Base-by-base conservation (phyloP, 805 yeast species). In the Isabelozyma pseudorhagii region DNA sequence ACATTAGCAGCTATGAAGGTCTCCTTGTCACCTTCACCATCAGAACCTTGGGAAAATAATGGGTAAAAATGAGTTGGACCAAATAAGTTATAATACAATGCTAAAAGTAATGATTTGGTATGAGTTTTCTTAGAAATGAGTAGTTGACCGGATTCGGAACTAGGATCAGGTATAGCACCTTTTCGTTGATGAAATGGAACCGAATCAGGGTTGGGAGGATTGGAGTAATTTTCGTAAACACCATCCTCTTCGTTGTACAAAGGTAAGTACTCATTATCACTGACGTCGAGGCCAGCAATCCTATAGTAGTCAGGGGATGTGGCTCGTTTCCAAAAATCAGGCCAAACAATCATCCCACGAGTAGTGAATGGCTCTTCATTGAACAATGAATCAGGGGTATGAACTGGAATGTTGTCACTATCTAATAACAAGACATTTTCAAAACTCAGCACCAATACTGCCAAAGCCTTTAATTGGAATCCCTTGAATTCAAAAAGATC, bases 251-350 rank as follows among this genome's bases (percentile, higher is more conserved):
- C 77, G 46, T 63, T 58, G 50, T 73, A 73, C 41, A 60, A 59
- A 3, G 72, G 73, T 28, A 62, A 54, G n/a, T 67, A 59, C 15
- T 65, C 55, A 3, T 54, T 52, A 31, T 57, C 53, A 46, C 72
- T 64, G 15, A 71, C 46, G 0, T 56, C 50, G 25, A 82, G 70
- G 2, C 82, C 87, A 0, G 89, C 89, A 54, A 89, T 82, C 29
- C 81, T 79, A 65, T 86, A 89, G 58, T 79, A 85, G 38, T 70
- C 69, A 5, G 96, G 96, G 1, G 88, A 80, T 1, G 92, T 87
- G 6, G 92, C 83, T 55, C 96, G 77, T 64, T 85, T 80, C 96
- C 96, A 89, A 64, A 84, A 89, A 66, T 89, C 97, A 1, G 96
- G 96, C 93, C 96, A 89, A 2, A 83, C 73, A 31, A 85, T 75